Base-by-base conservation (phyloP, 192 early-diverging fungal genomes). In the Gryganskiella cystojenkinii region DNA sequence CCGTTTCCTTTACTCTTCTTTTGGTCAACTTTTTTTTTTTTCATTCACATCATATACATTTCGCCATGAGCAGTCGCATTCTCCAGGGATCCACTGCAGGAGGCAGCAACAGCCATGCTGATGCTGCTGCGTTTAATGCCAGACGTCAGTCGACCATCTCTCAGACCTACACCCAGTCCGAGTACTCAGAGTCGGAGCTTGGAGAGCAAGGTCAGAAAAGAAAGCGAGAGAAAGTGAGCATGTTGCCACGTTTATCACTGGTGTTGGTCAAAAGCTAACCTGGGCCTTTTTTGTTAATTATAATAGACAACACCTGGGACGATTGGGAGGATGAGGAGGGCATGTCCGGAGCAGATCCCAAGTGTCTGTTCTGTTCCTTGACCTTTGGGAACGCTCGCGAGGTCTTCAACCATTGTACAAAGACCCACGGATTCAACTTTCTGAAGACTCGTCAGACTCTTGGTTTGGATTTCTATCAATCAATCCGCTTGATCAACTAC, bases 391-490 rank as follows among this genome's bases (percentile, higher is more conserved):
- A 73, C 34, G 67, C 87, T n/a, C 45, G 62, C 22, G 71, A 84
- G 13, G 70, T 89, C 51, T 94, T 94, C 75, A 25, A 53, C n/a
- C 92, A 94, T 67, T 88, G 82, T 42, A 85, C 79, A 17, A 24
- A 60, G 11, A 31, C 43, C 2, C 92, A 94, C 50, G 85, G 82
- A 6, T 94, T 94, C 81, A 90, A 94, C 67, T 92, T 94, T 78
- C 53, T 85, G 6, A 68, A 70, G 28, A 78, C 81, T 3, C 81
- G 87, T 6, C 57, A 66, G 33, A 44, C 68, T 9, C 54, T 85
- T 3, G 81, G 79, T 20, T 86, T 98, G 17, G 94, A 96, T 63
- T 96, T 96, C 74, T 98, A 98, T 85, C 90, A 90, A 46, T 90
- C 91, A 43, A 92, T 94, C 59, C 79, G 85, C 14, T 61, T 93